These are phyloP conservation scores for Aschersonia sp. DNA, from an alignment of 2,329 filamentous ascomycete genomes.

Conservation along the genomic window DNA sequence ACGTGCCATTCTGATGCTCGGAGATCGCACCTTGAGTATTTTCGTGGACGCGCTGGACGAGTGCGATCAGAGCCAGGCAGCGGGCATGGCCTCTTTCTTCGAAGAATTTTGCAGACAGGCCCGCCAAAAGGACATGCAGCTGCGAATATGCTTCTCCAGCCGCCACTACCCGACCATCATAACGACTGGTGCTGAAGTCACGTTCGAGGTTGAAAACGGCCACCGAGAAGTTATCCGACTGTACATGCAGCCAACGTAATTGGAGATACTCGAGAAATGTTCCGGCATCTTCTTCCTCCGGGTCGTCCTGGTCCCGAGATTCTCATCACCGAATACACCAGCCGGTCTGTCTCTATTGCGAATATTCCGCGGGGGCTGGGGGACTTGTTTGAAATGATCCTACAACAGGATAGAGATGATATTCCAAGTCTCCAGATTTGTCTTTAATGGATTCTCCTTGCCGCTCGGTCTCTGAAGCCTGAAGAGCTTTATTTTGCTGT, in stretches of 20 bases:
- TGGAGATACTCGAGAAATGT: slow-evolving; percentile 19
- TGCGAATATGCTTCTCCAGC: slow-evolving; percentile 28
- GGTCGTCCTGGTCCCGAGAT: slow-evolving; percentile 24
- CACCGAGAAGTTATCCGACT: slow-evolving; percentile 20
- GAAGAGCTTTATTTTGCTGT: slow-evolving; percentile 31
- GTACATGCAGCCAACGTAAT: slow-evolving; percentile 13
- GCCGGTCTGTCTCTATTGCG: background rate
- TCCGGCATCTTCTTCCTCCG: slow-evolving; percentile 29
- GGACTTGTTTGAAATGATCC: slow-evolving; percentile 33
- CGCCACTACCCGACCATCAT: slow-evolving; percentile 30
- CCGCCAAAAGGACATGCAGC: slow-evolving; percentile 2
- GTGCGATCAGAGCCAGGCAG: slow-evolving; percentile 25
- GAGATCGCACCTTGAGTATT: slow-evolving; percentile 5
- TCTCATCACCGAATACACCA: slow-evolving; percentile 17
- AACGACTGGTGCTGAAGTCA: slow-evolving; percentile 11
- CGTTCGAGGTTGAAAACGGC: slow-evolving; percentile 19
- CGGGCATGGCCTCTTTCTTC: slow-evolving; percentile 28
- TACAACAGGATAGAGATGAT: slow-evolving; percentile 28
- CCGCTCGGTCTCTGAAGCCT: slow-evolving; percentile 24
- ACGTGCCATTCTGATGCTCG: slow-evolving; percentile 7
- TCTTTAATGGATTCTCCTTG: slow-evolving; percentile 37
- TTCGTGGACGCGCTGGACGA: slow-evolving; percentile 30
- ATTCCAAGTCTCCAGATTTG: slow-evolving; percentile 25
- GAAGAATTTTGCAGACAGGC: slow-evolving; percentile 19
- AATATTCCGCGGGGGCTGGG: slow-evolving; percentile 23